These are phyloP conservation scores for Colletotrichum camelliae DNA, from an alignment of 2,329 filamentous ascomycete species.

Conservation along the genomic window DNA sequence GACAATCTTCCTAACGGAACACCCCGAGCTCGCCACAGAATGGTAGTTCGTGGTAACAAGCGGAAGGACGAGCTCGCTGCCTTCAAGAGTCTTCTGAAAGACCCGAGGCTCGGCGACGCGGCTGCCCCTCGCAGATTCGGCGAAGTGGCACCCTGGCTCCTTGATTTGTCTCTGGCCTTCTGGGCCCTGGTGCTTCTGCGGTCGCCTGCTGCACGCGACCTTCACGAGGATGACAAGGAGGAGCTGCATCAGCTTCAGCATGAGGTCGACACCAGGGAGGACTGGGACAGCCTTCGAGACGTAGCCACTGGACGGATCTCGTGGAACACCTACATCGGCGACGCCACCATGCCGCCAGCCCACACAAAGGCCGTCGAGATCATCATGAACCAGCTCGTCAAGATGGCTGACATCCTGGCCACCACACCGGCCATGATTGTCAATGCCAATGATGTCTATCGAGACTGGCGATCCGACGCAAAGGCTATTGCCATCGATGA, in stretches of 20 bases:
- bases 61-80: not conserved
- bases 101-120: not conserved
- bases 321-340: not conserved
- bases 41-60: conserved; percentile 5
- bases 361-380: not conserved
- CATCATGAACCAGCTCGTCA: not conserved
- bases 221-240: conserved; percentile 15
- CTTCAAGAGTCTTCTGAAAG: not conserved
- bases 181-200: not conserved
- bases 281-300: not conserved
- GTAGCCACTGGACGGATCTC: not conserved
- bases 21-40: not conserved
- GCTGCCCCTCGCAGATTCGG: not conserved
- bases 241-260: conserved; percentile 16
- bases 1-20: not conserved
- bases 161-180: not conserved
- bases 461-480: not conserved
- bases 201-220: not conserved
- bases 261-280: not conserved
- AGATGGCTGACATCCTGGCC: conserved; percentile 24
- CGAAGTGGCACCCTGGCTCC: not conserved
- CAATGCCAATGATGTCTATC: not conserved
- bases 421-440: not conserved
- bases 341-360: not conserved
- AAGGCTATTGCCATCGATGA: conserved; percentile 26